phyloP scores from a whole-genome alignment of 345 rosid species.

The Capsella bursapastoris region DNA sequence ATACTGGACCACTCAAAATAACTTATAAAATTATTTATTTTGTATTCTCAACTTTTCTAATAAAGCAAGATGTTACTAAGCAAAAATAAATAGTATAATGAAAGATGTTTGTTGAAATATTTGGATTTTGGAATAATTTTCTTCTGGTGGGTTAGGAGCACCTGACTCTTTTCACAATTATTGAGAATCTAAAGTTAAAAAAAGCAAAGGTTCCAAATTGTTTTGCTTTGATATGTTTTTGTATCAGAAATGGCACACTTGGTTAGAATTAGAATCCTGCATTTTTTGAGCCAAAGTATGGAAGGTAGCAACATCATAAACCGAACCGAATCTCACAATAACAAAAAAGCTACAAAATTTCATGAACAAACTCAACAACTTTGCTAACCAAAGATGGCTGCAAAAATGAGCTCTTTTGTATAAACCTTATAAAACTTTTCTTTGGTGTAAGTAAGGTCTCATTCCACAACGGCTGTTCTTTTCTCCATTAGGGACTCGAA shows the following conservation, averaged over 20 bases:
- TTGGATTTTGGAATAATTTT: conserved; percentile 31
- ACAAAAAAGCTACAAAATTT: conserved; percentile 37
- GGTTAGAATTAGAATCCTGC: conserved; percentile 8
- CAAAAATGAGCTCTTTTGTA: conserved; percentile 18
- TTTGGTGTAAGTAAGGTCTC: conserved; percentile 26
- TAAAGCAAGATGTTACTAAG: conserved; percentile 23
- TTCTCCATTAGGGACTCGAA: conserved; percentile 80
- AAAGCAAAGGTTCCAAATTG: conserved; percentile 3
- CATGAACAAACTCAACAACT: conserved; percentile 21
- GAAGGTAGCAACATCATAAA: conserved; percentile 20
- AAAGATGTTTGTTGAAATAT: conserved; percentile 29
- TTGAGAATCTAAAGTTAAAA: conserved; percentile 28
- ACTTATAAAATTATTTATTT: neutral
- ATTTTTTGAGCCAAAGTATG: neutral
- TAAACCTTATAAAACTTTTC: conserved; percentile 24
- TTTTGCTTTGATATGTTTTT: conserved; percentile 2
- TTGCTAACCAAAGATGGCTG: conserved; percentile 20
- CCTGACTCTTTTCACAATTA: conserved; percentile 34
- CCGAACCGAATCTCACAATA: conserved; percentile 18
- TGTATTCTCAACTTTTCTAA: conserved; percentile 11
- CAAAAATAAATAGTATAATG: conserved; percentile 10
- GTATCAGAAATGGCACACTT: neutral
- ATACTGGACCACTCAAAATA: conserved; percentile 34
- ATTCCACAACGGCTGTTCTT: conserved; percentile 59
- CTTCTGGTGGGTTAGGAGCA: conserved; percentile 36